Evolutionary conservation across 2,329 filamentous ascomycete species (phyloP), one percentile per base, ranked within the genome.

Genomic region (Lanzia echinophila): DNA sequence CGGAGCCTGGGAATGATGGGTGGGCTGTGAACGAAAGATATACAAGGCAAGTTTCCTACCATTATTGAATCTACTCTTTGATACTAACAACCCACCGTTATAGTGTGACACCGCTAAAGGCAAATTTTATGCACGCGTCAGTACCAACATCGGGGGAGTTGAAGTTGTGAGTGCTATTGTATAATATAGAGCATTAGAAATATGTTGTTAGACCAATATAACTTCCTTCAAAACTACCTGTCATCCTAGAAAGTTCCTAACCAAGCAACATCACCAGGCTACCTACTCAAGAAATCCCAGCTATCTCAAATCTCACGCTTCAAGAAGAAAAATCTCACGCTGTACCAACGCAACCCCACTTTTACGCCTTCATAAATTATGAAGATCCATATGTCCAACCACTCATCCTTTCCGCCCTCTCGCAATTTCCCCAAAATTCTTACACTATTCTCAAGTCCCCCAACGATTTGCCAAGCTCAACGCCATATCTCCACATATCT

Each of bases 361-460:
- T 90, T 60, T 84, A 88, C 71, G 88, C 88, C 48, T 70, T 92
- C 48, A 75, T 96, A 63, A 79, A 90, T 66, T 96, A 96, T 70
- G 88, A 90, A 64, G 90, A 96, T 67, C 68, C 77, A 43, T 99
- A 97, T 67, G 89, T 97, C 8, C 89, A 96, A 65, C 89, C 89
- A 1, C 79, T 97, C 38, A 85, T 97, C 56, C 70, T 90, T 45
- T 73, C 79, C 19, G 88, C 90, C n/a, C 73, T 97, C 20, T 67
- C 81, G 47, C 73, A 78, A 3, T 74, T 94, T 6, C 80, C 85
- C 0, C 58, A 72, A 17, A 71, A 71, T 3, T 69, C 72, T 1
- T 81, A 81, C 67, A 76, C 79, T 28, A 68, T 85, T 47, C 77
- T 88, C 50, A 69, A 76, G 61, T 68, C 75, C 36, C 69, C 70